These are phyloP conservation scores for Blastobotrys apis DNA, from an alignment of 1,139 yeast species.

Conservation along the genomic window DNA sequence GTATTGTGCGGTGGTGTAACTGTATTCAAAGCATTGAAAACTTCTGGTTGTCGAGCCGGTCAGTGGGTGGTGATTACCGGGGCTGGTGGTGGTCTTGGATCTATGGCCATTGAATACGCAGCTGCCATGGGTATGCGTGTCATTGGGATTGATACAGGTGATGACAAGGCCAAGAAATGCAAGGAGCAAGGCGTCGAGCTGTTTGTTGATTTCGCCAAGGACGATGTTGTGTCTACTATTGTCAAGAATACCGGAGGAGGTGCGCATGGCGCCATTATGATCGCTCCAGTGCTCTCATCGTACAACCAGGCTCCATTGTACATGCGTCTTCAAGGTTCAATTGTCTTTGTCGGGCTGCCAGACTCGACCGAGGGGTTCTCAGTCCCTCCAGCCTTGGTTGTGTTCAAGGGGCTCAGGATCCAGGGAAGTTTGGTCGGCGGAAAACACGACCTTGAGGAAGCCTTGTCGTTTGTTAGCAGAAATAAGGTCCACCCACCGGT, in stretches of 20 bases:
- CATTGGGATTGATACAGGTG: constrained; percentile 67
- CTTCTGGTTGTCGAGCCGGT: constrained; percentile 57
- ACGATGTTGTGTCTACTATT: constrained; percentile 42
- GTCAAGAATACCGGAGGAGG: constrained; percentile 57
- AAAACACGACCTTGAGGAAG: constrained; percentile 67
- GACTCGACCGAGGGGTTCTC: constrained; percentile 51
- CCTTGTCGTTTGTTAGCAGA: constrained; percentile 59
- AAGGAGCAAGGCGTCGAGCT: constrained; percentile 59
- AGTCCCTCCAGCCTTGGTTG: constrained; percentile 51
- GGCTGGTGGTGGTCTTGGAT: constrained; percentile 77
- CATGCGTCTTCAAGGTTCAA: constrained; percentile 64
- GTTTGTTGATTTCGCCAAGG: constrained; percentile 53
- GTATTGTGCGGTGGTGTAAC: constrained; percentile 73
- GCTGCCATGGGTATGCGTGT: constrained; percentile 70
- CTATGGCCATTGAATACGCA: constrained; percentile 70
- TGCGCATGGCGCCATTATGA: constrained; percentile 68
- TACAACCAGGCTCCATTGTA: constrained; percentile 58
- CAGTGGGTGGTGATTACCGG: constrained; percentile 73
- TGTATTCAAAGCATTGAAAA: constrained; percentile 69
- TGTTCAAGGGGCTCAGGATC: constrained; percentile 53
- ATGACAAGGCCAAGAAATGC: constrained; percentile 51
- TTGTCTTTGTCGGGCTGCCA: constrained; percentile 70
- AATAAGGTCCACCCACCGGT: constrained; percentile 62
- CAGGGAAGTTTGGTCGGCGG: constrained; percentile 69
- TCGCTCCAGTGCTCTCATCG: constrained; percentile 65